Conservation (phyloP, 768 basidiomycete species). For the Psilocybe subaeruginosa region DNA sequence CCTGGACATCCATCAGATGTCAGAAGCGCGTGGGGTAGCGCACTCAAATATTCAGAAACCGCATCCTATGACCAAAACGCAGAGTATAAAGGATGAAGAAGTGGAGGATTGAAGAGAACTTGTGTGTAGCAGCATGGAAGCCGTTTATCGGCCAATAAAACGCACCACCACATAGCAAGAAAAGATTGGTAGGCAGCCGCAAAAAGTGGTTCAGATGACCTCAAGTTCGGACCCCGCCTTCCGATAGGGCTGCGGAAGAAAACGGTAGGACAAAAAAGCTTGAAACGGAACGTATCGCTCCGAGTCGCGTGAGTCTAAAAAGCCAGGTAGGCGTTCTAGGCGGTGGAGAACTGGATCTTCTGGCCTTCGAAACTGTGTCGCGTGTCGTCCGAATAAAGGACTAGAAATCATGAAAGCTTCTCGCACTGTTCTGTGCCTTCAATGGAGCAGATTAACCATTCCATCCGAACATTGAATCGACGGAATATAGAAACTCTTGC, state of each 20-base stretch:
- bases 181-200: background rate
- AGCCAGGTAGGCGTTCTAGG: background rate
- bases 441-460: background rate
- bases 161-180: slow-evolving; percentile 2
- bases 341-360: slow-evolving; percentile 1
- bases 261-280: background rate
- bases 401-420: background rate
- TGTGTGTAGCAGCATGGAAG: slow-evolving; percentile 9
- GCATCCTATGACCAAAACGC: slow-evolving; percentile 10
- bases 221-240: slow-evolving; percentile 10
- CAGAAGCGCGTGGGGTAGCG: background rate
- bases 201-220: slow-evolving; percentile 12
- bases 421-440: background rate
- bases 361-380: slow-evolving; percentile 3
- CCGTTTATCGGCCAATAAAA: slow-evolving; percentile 9
- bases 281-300: background rate
- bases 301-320: slow-evolving; percentile 2
- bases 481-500: background rate
- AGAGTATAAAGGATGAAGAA: slow-evolving; percentile 1
- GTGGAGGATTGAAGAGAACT: slow-evolving; percentile 8
- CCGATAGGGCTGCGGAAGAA: slow-evolving; percentile 4
- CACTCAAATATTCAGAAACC: background rate
- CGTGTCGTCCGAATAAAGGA: background rate
- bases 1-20: background rate
- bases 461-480: background rate